Base-by-base conservation (phyloP, 345 rosid species). In the Citrus inodora region DNA sequence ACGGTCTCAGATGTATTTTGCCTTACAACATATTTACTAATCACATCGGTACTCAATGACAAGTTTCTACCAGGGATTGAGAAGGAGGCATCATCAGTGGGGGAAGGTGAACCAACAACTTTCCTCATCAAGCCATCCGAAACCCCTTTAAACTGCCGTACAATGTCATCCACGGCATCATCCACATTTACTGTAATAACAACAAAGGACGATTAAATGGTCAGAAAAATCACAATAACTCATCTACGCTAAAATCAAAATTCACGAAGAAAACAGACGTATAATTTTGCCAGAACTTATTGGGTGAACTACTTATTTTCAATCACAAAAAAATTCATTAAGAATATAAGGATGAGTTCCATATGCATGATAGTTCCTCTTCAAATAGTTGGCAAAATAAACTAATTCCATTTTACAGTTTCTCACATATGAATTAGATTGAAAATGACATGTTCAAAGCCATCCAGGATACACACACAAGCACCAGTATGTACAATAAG, bases 111-210 rank as follows among this genome's bases (percentile, higher is more conserved):
- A 77, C 89, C 91, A 30, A 84, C 93, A 85, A 90, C 97, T 81
- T 90, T 92, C 76, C 90, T 90, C 90, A 89, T 91, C 74, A 90
- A 86, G 79, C 98, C 98, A 88, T 80, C 98, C 48, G 99, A 97
- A 82, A 87, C 98, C 76, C 97, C 99, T 88, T 89, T 92, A 83
- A 91, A 84, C 76, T 92, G 98, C 53, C 97, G 97, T 77, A 94
- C 91, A 78, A 97, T 87, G 85, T 97, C 99, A 71, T 94, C 99
- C 84, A 92, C 85, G 21, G 98, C 98, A 93, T 93, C 99, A 82
- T 97, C 99, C 78, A 97, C 98, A 83, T 94, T 93, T 76, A 97
- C 98, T 97, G 92, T 76, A 68, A 9, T 7, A 70, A 46, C 21
- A 65, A 65, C 13, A 32, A 24, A 17, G 13, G 33, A 70, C 2